These are phyloP conservation scores for Vanrija sp. DNA, from an alignment of 1,284 basidiomycete genomes.

Conservation along the genomic window DNA sequence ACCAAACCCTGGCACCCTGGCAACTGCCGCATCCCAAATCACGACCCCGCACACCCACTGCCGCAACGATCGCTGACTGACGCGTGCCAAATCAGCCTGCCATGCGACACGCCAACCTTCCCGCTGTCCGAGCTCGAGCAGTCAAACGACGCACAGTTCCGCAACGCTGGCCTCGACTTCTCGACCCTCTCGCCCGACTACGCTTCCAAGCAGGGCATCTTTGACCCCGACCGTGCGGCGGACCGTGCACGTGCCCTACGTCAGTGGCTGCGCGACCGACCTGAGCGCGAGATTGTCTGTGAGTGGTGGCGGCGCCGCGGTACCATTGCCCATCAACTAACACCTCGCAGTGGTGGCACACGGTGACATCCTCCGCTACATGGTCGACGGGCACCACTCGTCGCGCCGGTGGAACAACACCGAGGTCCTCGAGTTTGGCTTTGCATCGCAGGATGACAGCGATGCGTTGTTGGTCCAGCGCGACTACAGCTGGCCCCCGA, in stretches of 20 bases:
- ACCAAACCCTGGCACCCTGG: background rate
- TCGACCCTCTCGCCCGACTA: slow-evolving; percentile 36
- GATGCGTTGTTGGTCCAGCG: slow-evolving; percentile 28
- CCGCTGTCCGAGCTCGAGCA: slow-evolving; percentile 32
- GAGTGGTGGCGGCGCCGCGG: slow-evolving; percentile 8
- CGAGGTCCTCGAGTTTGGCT: slow-evolving; percentile 41
- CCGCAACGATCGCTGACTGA: background rate
- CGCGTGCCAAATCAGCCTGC: slow-evolving; percentile 17
- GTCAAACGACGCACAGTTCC: slow-evolving; percentile 40
- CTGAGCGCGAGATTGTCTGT: slow-evolving; percentile 47
- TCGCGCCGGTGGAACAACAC: slow-evolving; percentile 45
- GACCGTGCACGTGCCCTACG: slow-evolving; percentile 39
- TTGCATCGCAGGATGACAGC: slow-evolving; percentile 31
- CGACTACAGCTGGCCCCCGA: too few species aligned
- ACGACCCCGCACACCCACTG: background rate
- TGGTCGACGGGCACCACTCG: slow-evolving; percentile 38
- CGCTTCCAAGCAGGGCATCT: slow-evolving; percentile 46
- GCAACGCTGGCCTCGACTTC: slow-evolving; percentile 39
- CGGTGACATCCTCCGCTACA: slow-evolving; percentile 46
- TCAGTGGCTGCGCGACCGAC: slow-evolving; percentile 39
- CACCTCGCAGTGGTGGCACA: slow-evolving; percentile 43
- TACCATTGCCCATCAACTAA: too few species aligned
- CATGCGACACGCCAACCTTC: slow-evolving; percentile 44
- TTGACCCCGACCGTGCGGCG: slow-evolving; percentile 24
- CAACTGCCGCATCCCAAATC: too few species aligned